These are phyloP conservation scores for Rosa chinensis DNA, from an alignment of 306 rosid genomes.

Conservation along the genomic window DNA sequence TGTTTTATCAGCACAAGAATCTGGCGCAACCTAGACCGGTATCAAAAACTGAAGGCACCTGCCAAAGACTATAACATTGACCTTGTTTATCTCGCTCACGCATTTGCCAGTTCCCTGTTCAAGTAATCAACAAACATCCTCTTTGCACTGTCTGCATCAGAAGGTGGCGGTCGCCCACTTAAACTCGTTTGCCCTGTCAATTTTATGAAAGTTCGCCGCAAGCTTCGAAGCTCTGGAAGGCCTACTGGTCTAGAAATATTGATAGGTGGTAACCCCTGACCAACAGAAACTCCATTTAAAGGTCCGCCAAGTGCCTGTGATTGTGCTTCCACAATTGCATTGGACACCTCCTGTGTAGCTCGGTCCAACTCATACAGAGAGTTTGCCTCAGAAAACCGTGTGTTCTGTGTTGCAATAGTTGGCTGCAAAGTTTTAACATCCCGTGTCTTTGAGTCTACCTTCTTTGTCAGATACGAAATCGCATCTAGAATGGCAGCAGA, in stretches of 20 bases:
- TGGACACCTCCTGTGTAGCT: constrained; percentile 82
- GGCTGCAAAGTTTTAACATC: constrained; percentile 91
- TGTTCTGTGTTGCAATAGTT: constrained; percentile 83
- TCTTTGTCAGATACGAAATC: constrained; percentile 62
- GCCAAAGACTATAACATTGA: not conserved
- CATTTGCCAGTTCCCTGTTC: constrained; percentile 81
- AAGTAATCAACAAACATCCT: constrained; percentile 94
- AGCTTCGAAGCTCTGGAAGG: constrained; percentile 83
- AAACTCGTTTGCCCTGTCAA: constrained; percentile 92
- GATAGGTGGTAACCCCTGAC: constrained; percentile 65
- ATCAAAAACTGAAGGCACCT: not conserved
- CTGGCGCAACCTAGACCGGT: not conserved
- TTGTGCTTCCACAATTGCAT: constrained; percentile 82
- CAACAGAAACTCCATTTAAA: constrained; percentile 61
- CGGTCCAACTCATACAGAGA: constrained; percentile 82
- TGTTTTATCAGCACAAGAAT: not conserved
- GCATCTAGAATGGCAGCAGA: constrained; percentile 60
- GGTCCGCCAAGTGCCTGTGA: constrained; percentile 83
- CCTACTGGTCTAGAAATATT: constrained; percentile 65
- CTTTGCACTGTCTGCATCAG: constrained; percentile 84
- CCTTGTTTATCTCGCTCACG: constrained; percentile 38
- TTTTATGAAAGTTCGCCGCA: constrained; percentile 77
- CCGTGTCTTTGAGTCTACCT: constrained; percentile 66
- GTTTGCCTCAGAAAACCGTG: constrained; percentile 68
- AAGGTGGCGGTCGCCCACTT: constrained; percentile 87